Evolutionary conservation across 2,329 filamentous ascomycete genomes (phyloP).

Genomic region (Lecanicillium sp.): DNA sequence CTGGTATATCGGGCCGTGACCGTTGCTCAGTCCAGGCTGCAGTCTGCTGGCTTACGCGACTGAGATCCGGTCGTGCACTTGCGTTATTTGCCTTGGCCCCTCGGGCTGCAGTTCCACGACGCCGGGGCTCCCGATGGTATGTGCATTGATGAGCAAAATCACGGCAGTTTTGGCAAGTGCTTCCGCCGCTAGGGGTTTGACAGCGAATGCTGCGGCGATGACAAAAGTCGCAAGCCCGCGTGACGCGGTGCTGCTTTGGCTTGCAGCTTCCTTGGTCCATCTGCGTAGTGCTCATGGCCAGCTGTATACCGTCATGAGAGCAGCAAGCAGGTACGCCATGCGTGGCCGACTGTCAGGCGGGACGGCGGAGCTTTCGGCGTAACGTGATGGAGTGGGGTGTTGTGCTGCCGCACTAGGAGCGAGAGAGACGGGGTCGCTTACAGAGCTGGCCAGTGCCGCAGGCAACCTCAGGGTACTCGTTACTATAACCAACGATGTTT

Average conservation of each 20-base stretch:
- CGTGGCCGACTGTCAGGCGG: not conserved
- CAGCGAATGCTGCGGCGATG: slow-evolving; percentile 23
- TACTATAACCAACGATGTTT: too few relatives aligned
- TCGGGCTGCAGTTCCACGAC: slow-evolving; percentile 18
- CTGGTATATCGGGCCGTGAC: not conserved
- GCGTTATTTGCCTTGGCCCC: not conserved
- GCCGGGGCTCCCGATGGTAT: slow-evolving; percentile 31
- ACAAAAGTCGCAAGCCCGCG: slow-evolving; percentile 33
- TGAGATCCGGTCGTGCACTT: not conserved
- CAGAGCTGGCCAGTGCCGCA: not conserved
- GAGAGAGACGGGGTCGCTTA: not conserved
- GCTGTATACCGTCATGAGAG: not conserved
- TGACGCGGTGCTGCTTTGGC: slow-evolving; percentile 12
- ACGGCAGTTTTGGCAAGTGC: slow-evolving; percentile 38
- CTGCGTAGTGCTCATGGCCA: not conserved
- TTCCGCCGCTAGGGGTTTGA: slow-evolving; percentile 23
- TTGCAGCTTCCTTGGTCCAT: slow-evolving; percentile 2
- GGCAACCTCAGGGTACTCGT: not conserved
- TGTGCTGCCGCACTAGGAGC: not conserved
- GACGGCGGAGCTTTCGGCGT: not conserved
- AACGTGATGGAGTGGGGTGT: not conserved
- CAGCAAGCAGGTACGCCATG: not conserved
- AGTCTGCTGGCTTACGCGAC: not conserved
- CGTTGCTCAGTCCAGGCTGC: not conserved
- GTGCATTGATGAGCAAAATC: slow-evolving; percentile 41